phyloP scores from a whole-genome alignment of 2,329 filamentous ascomycete genomes.

The Ophiostoma sp. region DNA sequence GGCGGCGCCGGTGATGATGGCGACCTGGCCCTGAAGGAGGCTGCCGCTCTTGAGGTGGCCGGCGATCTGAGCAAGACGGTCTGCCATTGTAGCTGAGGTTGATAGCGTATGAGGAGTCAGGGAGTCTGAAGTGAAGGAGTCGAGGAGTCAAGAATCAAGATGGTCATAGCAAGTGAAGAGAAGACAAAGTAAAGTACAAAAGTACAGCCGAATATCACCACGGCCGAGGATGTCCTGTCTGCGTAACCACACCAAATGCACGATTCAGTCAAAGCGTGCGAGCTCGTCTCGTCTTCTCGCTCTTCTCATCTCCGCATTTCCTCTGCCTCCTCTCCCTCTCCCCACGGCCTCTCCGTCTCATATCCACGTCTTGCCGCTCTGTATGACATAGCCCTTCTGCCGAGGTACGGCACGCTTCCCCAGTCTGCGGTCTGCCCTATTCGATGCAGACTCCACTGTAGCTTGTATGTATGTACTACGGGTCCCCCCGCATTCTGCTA shows the following conservation, averaged over 20 bases:
- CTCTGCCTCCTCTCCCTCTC: not conserved
- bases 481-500: slow-evolving; percentile 6
- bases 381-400: slow-evolving; percentile 2
- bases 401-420: slow-evolving; percentile 20
- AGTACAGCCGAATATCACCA: not conserved
- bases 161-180: too few relatives aligned
- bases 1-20: slow-evolving; percentile 80
- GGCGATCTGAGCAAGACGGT: slow-evolving; percentile 65
- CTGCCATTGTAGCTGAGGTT: slow-evolving; percentile 39
- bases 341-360: too few relatives aligned
- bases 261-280: too few relatives aligned
- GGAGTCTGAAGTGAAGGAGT: not conserved
- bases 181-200: too few relatives aligned
- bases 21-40: slow-evolving; percentile 71
- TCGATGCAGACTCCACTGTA: not conserved
- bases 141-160: too few relatives aligned
- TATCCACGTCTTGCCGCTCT: too few relatives aligned
- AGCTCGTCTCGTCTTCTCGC: too few relatives aligned
- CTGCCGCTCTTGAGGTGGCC: slow-evolving; percentile 76
- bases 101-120: not conserved
- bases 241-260: too few relatives aligned
- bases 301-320: not conserved
- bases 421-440: not conserved
- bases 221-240: not conserved
- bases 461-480: not conserved